These are phyloP conservation scores for Sarcomyxa edulis DNA, from an alignment of 768 basidiomycete genomes.

Conservation along the genomic window DNA sequence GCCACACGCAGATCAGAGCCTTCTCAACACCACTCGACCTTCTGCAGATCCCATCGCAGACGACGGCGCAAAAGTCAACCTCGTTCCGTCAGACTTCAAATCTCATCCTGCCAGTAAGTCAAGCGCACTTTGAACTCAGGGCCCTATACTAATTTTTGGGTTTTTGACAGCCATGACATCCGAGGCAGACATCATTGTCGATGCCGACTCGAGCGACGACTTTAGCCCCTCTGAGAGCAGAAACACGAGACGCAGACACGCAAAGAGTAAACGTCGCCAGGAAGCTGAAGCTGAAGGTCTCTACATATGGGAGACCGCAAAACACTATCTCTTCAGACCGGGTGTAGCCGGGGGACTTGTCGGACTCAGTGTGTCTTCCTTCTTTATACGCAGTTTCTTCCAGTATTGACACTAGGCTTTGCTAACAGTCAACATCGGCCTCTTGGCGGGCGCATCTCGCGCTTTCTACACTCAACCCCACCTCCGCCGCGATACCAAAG, in stretches of 20 bases:
- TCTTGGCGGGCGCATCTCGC: slow-evolving; percentile 58
- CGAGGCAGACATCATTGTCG: no score
- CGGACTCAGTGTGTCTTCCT: slow-evolving; percentile 49
- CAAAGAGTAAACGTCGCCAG: no score
- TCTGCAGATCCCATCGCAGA: slow-evolving; percentile 34
- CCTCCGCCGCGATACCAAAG: slow-evolving; percentile 50
- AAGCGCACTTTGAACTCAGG: no score
- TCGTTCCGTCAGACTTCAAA: slow-evolving; percentile 48
- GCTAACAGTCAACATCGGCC: slow-evolving; percentile 60
- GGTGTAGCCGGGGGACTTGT: slow-evolving; percentile 69
- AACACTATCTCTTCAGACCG: slow-evolving; percentile 55
- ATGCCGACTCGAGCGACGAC: no score
- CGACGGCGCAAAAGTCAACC: slow-evolving; percentile 48
- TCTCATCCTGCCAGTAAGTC: slow-evolving; percentile 38
- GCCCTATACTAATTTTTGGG: no score
- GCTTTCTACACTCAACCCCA: slow-evolving; percentile 57
- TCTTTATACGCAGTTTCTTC: not conserved
- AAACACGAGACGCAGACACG: no score
- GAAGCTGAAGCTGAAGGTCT: slow-evolving; percentile 49
- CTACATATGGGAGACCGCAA: slow-evolving; percentile 47
- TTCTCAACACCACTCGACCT: slow-evolving; percentile 49
- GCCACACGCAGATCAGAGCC: slow-evolving; percentile 60
- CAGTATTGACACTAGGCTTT: not conserved
- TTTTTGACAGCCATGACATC: no score
- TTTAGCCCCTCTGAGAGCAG: no score